Evolutionary conservation across 2,329 filamentous ascomycete genomes (phyloP), one percentile per base, ranked within the genome.

Genomic region (Cordyceps tenuipes): DNA sequence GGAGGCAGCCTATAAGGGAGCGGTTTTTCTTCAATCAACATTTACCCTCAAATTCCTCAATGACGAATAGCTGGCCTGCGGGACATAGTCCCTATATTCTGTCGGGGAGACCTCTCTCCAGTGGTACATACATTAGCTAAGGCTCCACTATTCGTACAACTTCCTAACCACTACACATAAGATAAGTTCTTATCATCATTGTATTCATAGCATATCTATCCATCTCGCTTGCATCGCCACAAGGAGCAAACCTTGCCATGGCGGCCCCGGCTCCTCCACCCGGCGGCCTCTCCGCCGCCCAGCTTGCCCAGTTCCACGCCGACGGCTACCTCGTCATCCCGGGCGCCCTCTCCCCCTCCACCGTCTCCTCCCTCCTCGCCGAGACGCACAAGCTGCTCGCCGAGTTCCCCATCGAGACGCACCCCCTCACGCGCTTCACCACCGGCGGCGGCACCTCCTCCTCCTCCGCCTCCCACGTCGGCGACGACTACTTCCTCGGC

Each of bases 241-340:
- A n/a, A 43, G 6, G 4, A 17, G 15, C 4, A 17, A 17, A 7
- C 39, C 13, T 29, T 29, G 39, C 6, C 39, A 60, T 60, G 59
- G 19, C 51, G 5, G 21, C 48, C 29, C 31, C 34, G 21, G 21
- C 46, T 2, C 17, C 31, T 12, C 10, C n/a, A 36, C 4, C 21
- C 4, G 17, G 47, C 6, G 88, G 87, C 60, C 88, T 97, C 61
- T 88, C 87, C 17, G 73, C 84, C 48, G 79, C 82, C 36, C 91
- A 97, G 70, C 76, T 94, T 51, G 71, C 81, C 53, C 78, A 81
- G 68, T 97, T 95, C 79, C 73, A 88, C 66, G 78, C 83, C 55
- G 90, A 97, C 76, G 94, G 94, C 75, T 97, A 95, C 76, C 87
- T 97, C 62, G 82, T 97, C 68, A 82, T 99, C 67, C 90, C 89